These are phyloP conservation scores for Pestalotiopsis sp. DNA, from an alignment of 2,329 filamentous ascomycete genomes.

Conservation along the genomic window DNA sequence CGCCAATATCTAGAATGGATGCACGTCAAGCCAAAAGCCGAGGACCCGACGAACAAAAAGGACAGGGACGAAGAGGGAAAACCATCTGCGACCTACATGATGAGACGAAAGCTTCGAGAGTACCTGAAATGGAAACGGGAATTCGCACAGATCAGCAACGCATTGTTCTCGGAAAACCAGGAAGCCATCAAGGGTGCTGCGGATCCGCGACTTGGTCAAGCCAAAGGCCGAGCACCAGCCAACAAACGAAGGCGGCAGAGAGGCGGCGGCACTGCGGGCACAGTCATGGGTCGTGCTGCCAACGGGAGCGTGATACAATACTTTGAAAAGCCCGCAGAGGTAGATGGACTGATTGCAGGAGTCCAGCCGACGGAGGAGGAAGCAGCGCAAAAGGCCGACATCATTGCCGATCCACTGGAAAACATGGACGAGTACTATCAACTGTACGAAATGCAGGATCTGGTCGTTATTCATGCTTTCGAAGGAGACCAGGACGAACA, in stretches of 20 bases:
- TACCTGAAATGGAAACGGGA: constrained; percentile 91
- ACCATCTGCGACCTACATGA: constrained; percentile 82
- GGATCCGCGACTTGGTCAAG: constrained; percentile 52
- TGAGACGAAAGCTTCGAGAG: constrained; percentile 82
- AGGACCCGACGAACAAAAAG: constrained; percentile 33
- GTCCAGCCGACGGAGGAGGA: constrained; percentile 81
- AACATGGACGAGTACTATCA: constrained; percentile 92
- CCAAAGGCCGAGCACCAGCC: constrained; percentile 66
- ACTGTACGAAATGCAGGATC: constrained; percentile 86
- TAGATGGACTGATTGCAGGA: constrained; percentile 80
- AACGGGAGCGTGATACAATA: constrained; percentile 76
- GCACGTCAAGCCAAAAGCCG: constrained; percentile 66
- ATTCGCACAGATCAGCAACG: constrained; percentile 81
- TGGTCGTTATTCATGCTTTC: constrained; percentile 89
- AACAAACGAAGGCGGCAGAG: constrained; percentile 87
- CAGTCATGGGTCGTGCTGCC: constrained; percentile 63
- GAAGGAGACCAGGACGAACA: constrained; percentile 96
- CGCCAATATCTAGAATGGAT: constrained; percentile 91
- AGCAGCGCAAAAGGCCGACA: constrained; percentile 72
- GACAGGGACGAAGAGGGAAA: constrained; percentile 53
- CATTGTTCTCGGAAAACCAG: constrained; percentile 78
- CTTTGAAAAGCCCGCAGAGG: constrained; percentile 81
- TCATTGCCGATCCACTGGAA: constrained; percentile 76
- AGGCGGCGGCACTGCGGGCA: constrained; percentile 69
- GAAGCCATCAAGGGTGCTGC: constrained; percentile 70